phyloP scores from a whole-genome alignment of 1,284 basidiomycete genomes.

The Ceratobasidium sp. region DNA sequence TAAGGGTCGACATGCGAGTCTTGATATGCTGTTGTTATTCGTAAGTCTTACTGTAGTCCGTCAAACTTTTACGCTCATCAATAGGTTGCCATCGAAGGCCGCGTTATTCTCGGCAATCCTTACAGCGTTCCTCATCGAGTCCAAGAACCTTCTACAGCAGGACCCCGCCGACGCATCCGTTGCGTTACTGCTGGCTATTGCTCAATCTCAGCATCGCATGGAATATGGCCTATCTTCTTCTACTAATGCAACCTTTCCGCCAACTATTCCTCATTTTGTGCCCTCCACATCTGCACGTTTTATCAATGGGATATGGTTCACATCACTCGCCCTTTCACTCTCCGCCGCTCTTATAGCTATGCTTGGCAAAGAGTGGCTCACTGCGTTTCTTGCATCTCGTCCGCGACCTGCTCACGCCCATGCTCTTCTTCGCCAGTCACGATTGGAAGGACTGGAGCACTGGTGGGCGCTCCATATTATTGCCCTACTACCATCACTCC shows the following conservation, averaged over 20 bases:
- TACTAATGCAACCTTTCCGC: neutral
- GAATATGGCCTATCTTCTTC: neutral
- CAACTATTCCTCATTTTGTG: neutral
- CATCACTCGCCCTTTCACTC: slow-evolving; percentile 22
- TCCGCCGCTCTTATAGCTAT: slow-evolving; percentile 16
- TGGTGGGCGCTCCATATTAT: slow-evolving; percentile 19
- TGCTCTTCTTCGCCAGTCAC: neutral
- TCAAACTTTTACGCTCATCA: too few relatives aligned
- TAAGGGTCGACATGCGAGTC: slow-evolving; percentile 26
- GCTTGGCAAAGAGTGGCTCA: slow-evolving; percentile 35
- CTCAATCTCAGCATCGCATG: slow-evolving; percentile 20
- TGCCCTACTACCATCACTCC: slow-evolving; percentile 18
- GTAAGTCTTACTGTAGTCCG: slow-evolving; percentile 6
- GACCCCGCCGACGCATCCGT: neutral
- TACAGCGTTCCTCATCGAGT: slow-evolving; percentile 32
- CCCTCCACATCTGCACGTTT: neutral
- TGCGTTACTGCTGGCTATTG: slow-evolving; percentile 12
- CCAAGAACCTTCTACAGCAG: neutral
- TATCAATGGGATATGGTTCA: slow-evolving; percentile 39
- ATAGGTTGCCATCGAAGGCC: neutral
- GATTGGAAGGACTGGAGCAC: neutral
- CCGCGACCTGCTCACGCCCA: neutral
- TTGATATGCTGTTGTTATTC: slow-evolving; percentile 33
- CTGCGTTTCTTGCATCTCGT: neutral
- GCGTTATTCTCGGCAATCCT: slow-evolving; percentile 26